Evolutionary conservation across 495 filamentous ascomycete species (phyloP).

Genomic region (Achaetomiella virescens): DNA sequence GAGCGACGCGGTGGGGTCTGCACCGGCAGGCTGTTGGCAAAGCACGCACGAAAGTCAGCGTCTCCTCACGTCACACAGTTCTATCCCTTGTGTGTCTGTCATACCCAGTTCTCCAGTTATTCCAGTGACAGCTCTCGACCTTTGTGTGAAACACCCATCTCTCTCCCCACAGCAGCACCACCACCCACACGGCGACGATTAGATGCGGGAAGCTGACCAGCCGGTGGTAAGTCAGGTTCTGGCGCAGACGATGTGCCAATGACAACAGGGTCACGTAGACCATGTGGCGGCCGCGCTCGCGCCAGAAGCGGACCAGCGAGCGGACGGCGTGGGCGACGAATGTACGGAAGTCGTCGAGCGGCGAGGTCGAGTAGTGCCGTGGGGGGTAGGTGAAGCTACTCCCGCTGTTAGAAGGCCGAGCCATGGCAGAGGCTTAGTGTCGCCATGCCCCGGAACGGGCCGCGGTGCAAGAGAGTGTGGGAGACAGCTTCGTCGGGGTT

Average conservation of each 20-base stretch:
- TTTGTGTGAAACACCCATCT: conserved; percentile 62
- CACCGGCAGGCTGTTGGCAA: conserved; percentile 56
- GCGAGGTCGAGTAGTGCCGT: conserved; percentile 19
- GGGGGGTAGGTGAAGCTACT: conserved; percentile 12
- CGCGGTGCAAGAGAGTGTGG: too few species aligned
- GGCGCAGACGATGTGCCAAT: conserved; percentile 26
- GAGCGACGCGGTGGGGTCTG: conserved; percentile 78
- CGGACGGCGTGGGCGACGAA: conserved; percentile 28
- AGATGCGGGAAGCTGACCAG: conserved; percentile 57
- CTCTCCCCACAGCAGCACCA: conserved; percentile 83
- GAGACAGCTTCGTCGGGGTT: background rate
- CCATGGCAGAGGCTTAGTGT: conserved; percentile 19
- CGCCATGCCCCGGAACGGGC: conserved; percentile 19
- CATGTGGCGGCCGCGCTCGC: conserved; percentile 32
- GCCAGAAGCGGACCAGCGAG: conserved; percentile 31
- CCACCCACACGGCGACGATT: conserved; percentile 66
- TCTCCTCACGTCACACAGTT: background rate
- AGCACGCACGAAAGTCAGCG: background rate
- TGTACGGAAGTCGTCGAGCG: conserved; percentile 25
- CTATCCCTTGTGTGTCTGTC: conserved; percentile 21
- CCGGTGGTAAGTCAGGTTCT: conserved; percentile 39
- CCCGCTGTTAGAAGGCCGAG: conserved; percentile 22
- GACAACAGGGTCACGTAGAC: conserved; percentile 22
- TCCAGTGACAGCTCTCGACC: conserved; percentile 72
- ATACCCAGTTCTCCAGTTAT: conserved; percentile 86